Base-by-base conservation (phyloP, 2,329 filamentous ascomycete species). In the Trichoderma sp. region DNA sequence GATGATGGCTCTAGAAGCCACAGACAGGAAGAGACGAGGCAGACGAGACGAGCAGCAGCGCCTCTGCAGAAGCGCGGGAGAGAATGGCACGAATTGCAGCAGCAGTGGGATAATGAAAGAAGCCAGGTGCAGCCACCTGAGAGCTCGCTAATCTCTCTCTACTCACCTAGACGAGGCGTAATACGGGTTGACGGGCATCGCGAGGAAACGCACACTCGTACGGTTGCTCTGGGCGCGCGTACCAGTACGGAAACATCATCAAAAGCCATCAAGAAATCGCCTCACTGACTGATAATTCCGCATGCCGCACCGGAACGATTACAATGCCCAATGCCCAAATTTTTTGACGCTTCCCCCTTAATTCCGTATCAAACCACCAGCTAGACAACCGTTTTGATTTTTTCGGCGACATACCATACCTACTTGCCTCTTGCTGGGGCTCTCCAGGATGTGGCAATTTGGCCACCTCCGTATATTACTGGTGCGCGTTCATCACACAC, bases 401-500 rank as follows among this genome's bases (percentile, higher is more conserved):
- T 37, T 37, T n/a, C n/a, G 18, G 37, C 39, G 59, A 24, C 39
- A 24, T 16, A 21, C n/a, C n/a, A n/a, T n/a, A n/a, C 32, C 32
- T 34, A 34, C 32, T 51, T 43, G 39, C 39, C 39, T n/a, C 7
- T n/a, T 43, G 46, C 46, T 14, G 24, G 34, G 43, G 21, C 39
- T 28, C 30, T 49, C 43, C 51, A 21, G 54, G 30, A 60, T 39
- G 67, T 68, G 67, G 67, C 67, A 64, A 68, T 58, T 21, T 59
- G 26, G 55, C 52, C 59, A 24, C 28, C 37, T 51, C 56, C 68
- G 46, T 68, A 39, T 63, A 21, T 70, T 64, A 70, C 68, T 70
- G 68, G 65, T 68, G 68, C 51, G 24, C 3, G 51, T 37, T 46
- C 60, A 37, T 39, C 34, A 61, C 55, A 43, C 64, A 68, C 56